Conservation (phyloP, 768 basidiomycete species). For the Hypsizygus marmoreus region DNA sequence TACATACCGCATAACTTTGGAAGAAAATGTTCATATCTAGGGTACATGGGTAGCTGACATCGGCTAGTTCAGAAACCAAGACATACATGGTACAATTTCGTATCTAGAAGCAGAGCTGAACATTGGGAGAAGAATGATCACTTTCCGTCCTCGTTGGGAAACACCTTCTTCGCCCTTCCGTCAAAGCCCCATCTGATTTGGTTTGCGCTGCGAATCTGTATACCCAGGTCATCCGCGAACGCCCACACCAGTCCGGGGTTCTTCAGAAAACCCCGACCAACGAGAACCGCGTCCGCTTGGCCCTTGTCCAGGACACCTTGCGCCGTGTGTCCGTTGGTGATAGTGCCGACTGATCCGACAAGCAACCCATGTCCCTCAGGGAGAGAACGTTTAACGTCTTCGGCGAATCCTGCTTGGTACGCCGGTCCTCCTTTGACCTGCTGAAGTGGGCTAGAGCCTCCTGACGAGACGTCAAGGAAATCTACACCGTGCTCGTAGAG, state of each 20-base stretch:
- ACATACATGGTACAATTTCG: too few relatives aligned
- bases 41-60: too few relatives aligned
- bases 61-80: too few relatives aligned
- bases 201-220: conserved; percentile 44
- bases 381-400: conserved; percentile 48
- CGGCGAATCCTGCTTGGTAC: conserved; percentile 59
- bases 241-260: conserved; percentile 55
- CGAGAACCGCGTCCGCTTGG: conserved; percentile 59
- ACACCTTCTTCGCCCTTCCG: conserved; percentile 33
- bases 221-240: conserved; percentile 59
- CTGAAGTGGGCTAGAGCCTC: conserved; percentile 54
- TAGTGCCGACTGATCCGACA: conserved; percentile 54
- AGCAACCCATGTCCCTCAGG: conserved; percentile 39
- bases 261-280: conserved; percentile 59
- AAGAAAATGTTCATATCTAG: too few relatives aligned
- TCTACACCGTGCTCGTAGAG: conserved; percentile 71
- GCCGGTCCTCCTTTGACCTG: conserved; percentile 36
- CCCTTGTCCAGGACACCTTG: conserved; percentile 58
- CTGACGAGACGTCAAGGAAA: conserved; percentile 71
- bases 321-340: conserved; percentile 56
- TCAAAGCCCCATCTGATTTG: conserved; percentile 60
- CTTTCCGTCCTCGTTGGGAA: conserved; percentile 1
- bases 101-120: too few relatives aligned
- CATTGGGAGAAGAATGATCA: too few relatives aligned
- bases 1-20: too few relatives aligned